phyloP scores from a whole-genome alignment of 768 basidiomycete genomes.

The Hemileccinum rubropunctum region DNA sequence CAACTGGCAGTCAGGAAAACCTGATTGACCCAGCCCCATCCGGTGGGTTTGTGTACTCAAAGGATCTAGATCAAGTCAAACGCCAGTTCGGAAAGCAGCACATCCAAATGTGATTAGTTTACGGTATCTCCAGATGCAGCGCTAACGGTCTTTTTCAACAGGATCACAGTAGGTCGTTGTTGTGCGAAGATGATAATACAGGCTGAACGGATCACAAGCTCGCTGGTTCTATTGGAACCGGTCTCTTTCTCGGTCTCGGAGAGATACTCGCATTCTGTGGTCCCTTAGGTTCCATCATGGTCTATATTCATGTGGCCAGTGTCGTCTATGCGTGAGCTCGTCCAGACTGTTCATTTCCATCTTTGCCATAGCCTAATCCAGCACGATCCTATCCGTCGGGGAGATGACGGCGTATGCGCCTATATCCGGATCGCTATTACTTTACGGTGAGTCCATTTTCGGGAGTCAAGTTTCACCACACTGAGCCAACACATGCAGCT shows the following conservation, averaged over 20 bases:
- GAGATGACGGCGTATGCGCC: slow-evolving; percentile 30
- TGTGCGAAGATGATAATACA: background rate
- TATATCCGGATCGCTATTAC: slow-evolving; percentile 27
- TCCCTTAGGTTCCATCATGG: slow-evolving; percentile 29
- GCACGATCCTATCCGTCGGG: slow-evolving; percentile 29
- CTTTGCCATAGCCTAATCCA: slow-evolving; percentile 6
- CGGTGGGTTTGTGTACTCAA: slow-evolving; percentile 14
- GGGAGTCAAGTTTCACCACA: background rate
- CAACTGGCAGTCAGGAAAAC: too few relatives aligned
- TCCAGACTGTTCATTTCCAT: background rate
- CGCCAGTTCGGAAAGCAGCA: slow-evolving; percentile 20
- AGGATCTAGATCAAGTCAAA: slow-evolving; percentile 15
- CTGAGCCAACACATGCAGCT: slow-evolving; percentile 12
- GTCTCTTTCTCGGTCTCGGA: slow-evolving; percentile 32
- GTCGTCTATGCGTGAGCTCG: slow-evolving; percentile 30
- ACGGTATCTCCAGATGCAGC: background rate
- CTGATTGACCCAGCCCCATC: background rate
- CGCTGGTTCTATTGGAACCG: slow-evolving; percentile 31
- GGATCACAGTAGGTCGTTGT: slow-evolving; percentile 19
- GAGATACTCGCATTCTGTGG: slow-evolving; percentile 25
- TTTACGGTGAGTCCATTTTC: slow-evolving; percentile 20
- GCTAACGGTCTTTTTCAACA: slow-evolving; percentile 2
- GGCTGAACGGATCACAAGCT: slow-evolving; percentile 15
- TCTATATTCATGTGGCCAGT: slow-evolving; percentile 26
- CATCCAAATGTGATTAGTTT: slow-evolving; percentile 17